These are phyloP conservation scores for Oropetium thomaeum DNA, from an alignment of 176 grass and related monocot species.

Conservation along the genomic window DNA sequence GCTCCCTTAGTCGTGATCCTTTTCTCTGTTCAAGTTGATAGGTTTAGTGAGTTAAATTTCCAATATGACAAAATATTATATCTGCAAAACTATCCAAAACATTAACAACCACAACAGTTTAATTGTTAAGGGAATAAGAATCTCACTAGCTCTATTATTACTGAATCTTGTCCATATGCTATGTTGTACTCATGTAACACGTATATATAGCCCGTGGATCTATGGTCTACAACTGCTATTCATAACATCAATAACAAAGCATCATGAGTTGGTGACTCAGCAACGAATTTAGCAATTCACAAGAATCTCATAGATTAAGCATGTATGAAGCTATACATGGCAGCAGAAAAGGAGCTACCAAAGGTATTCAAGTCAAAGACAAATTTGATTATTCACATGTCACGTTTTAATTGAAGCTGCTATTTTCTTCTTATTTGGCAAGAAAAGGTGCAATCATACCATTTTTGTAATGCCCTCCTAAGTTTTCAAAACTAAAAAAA, in stretches of 20 bases:
- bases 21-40: conserved; percentile 71
- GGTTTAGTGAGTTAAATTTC: conserved; percentile 16
- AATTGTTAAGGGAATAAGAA: no score
- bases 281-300: not conserved
- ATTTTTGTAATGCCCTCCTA: not conserved
- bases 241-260: conserved; percentile 2
- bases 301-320: not conserved
- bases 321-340: conserved; percentile 8
- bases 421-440: not conserved
- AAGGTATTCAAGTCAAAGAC: conserved; percentile 14
- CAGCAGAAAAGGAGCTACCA: not conserved
- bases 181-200: no score
- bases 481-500: not conserved
- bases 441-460: not conserved
- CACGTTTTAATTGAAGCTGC: not conserved
- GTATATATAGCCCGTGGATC: no score
- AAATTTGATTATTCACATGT: not conserved
- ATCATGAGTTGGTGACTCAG: not conserved
- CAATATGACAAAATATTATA: conserved; percentile 19
- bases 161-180: no score
- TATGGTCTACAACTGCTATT: no score
- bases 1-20: conserved; percentile 57
- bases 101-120: not conserved
- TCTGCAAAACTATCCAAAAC: not conserved
- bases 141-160: no score